Evolutionary conservation across 441 rosid genomes (phyloP).

Genomic region (Breynia disticha): DNA sequence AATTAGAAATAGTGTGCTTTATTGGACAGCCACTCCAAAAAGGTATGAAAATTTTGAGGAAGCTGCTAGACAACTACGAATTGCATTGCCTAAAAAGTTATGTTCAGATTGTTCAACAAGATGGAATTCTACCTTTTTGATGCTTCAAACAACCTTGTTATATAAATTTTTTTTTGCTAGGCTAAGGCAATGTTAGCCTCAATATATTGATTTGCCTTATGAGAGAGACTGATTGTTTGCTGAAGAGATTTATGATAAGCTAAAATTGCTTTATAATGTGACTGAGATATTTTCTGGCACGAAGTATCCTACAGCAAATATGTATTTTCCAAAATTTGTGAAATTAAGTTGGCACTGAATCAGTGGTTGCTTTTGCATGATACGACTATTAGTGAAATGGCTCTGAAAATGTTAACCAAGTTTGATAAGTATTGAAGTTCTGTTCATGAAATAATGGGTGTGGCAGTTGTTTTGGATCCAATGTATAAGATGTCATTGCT

Average conservation of each 20-base stretch:
- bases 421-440: too few species aligned
- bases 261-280: too few species aligned
- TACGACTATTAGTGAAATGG: not conserved
- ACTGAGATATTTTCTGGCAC: conserved; percentile 8
- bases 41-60: conserved; percentile 5
- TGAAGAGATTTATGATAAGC: too few species aligned
- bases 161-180: not conserved
- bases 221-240: too few species aligned
- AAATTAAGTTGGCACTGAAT: conserved; percentile 3
- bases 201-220: not conserved
- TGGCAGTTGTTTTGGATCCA: conserved; percentile 12
- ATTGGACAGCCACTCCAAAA: not conserved
- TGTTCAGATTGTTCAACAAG: conserved; percentile 8
- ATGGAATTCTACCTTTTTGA: too few species aligned
- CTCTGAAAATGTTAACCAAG: not conserved
- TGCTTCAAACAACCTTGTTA: not conserved
- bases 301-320: conserved; percentile 10
- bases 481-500: conserved; percentile 6
- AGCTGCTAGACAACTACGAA: not conserved
- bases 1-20: conserved; percentile 4
- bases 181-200: not conserved
- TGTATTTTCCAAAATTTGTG: conserved; percentile 10
- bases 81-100: not conserved
- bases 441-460: too few species aligned
- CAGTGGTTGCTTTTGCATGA: not conserved